Evolutionary conservation across 1,284 basidiomycete species (phyloP).

Genomic region (Amylostereum chailletii): DNA sequence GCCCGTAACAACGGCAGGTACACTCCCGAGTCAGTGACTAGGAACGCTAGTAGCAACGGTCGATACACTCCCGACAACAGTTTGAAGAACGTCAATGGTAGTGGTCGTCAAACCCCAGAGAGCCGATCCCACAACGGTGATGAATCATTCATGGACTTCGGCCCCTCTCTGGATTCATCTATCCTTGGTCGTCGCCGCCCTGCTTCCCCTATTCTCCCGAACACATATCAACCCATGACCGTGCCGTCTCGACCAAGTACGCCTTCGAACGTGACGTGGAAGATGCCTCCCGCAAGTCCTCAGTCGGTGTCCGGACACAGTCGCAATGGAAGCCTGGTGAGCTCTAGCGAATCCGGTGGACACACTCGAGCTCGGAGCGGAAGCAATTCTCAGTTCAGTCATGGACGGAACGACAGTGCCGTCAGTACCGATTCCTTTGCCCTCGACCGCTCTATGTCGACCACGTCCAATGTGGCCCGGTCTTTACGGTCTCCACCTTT

Average conservation of each 20-base stretch:
- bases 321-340: slow-evolving; percentile 43
- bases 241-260: slow-evolving; percentile 57
- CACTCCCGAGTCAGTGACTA: slow-evolving; percentile 23
- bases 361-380: slow-evolving; percentile 10
- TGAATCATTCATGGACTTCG: slow-evolving; percentile 35
- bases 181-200: slow-evolving; percentile 48
- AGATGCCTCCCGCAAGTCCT: slow-evolving; percentile 13
- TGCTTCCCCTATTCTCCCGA: slow-evolving; percentile 54
- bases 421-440: slow-evolving; percentile 24
- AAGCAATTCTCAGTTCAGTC: slow-evolving; percentile 3
- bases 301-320: slow-evolving; percentile 34
- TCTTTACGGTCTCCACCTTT: slow-evolving; percentile 47
- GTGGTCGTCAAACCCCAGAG: slow-evolving; percentile 20
- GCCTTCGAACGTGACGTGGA: slow-evolving; percentile 66
- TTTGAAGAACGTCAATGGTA: not conserved
- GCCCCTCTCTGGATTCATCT: slow-evolving; percentile 37
- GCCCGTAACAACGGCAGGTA: not conserved
- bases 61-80: slow-evolving; percentile 38
- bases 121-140: slow-evolving; percentile 24
- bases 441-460: slow-evolving; percentile 32
- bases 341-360: slow-evolving; percentile 16
- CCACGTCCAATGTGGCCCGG: slow-evolving; percentile 19
- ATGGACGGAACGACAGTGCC: slow-evolving; percentile 29
- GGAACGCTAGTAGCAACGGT: slow-evolving; percentile 53
- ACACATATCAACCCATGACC: slow-evolving; percentile 51